A percentile compares a stretch with the other conserved stretches of the same genome.
These are phyloP conservation scores for Penicillium psychrosexuale DNA, from an alignment of 2,329 filamentous ascomycete species.

Conservation along the genomic window DNA sequence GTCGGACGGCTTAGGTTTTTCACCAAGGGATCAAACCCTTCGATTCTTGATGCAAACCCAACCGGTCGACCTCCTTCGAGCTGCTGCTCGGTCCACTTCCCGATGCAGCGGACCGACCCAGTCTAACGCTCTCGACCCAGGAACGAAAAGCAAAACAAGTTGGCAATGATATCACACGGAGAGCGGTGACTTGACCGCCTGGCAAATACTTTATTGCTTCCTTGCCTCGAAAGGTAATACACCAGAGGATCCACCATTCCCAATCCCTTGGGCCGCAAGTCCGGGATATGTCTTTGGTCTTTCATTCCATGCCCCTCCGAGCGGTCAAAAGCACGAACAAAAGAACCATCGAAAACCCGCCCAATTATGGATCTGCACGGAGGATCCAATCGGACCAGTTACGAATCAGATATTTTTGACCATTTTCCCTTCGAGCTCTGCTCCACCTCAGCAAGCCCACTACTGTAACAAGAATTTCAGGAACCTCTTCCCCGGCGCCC, in stretches of 20 bases:
- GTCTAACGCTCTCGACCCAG: constrained; percentile 30
- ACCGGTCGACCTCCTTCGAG: constrained; percentile 1
- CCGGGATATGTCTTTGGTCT: constrained; percentile 5
- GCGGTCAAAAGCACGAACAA: constrained; percentile 7
- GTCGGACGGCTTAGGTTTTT: constrained; percentile 8
- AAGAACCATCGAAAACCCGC: constrained; percentile 8
- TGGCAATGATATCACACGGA: constrained; percentile 12
- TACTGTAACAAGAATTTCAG: constrained; percentile 32
- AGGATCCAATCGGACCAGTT: constrained; percentile 20
- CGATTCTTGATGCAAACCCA: not conserved
- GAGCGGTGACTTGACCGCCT: constrained; percentile 27
- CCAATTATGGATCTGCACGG: constrained; percentile 23
- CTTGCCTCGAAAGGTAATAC: constrained; percentile 9
- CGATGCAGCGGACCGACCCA: constrained; percentile 41
- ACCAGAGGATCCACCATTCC: constrained; percentile 16
- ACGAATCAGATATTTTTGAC: constrained; percentile 12
- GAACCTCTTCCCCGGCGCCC: constrained; percentile 33
- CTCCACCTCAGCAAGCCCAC: constrained; percentile 16
- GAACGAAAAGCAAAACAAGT: constrained; percentile 5
- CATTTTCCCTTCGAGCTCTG: constrained; percentile 2
- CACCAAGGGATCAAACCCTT: not conserved
- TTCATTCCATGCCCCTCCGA: constrained; percentile 14
- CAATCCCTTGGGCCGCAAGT: constrained; percentile 17
- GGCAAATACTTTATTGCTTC: not conserved
- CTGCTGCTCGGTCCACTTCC: constrained; percentile 33